Evolutionary conservation across 208 protist species (phyloP).

Genomic region (Tetramitus jugosus): DNA sequence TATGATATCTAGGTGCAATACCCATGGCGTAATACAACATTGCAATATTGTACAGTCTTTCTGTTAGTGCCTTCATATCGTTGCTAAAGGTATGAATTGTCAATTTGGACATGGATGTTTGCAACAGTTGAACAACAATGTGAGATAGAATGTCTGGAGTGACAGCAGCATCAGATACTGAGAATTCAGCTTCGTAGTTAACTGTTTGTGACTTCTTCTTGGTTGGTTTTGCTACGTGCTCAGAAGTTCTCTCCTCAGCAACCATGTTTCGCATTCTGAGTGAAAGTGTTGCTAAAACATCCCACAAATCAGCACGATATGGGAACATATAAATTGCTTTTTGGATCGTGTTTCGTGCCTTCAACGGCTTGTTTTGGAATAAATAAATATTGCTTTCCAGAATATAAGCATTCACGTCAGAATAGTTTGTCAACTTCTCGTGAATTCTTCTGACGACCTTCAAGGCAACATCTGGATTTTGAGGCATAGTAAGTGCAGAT

Average conservation of each 20-base stretch:
- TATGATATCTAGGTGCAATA: neutral
- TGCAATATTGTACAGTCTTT: constrained; percentile 3
- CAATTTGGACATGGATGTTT: neutral
- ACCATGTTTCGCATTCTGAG: too few species aligned
- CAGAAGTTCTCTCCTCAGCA: too few species aligned
- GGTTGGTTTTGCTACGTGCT: neutral
- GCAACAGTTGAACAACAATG: neutral
- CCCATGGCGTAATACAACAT: constrained; percentile 3
- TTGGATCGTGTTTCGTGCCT: neutral
- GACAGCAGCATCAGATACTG: neutral
- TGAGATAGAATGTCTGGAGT: too few species aligned
- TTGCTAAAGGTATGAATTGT: neutral
- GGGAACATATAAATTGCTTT: neutral
- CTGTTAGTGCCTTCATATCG: neutral
- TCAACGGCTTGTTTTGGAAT: neutral
- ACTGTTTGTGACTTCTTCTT: neutral
- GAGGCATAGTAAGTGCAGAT: neutral
- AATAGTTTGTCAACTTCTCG: neutral
- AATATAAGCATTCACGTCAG: neutral
- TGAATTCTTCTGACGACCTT: neutral
- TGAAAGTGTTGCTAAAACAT: neutral
- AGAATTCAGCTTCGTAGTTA: neutral
- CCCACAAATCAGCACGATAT: neutral
- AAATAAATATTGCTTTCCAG: constrained; percentile 4
- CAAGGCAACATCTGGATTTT: neutral